Percentiles rank a stretch among this genome's conserved stretches.
These are phyloP conservation scores for Phytophthora lateralis DNA, from an alignment of 352 stramenopile genomes.

Conservation along the genomic window DNA sequence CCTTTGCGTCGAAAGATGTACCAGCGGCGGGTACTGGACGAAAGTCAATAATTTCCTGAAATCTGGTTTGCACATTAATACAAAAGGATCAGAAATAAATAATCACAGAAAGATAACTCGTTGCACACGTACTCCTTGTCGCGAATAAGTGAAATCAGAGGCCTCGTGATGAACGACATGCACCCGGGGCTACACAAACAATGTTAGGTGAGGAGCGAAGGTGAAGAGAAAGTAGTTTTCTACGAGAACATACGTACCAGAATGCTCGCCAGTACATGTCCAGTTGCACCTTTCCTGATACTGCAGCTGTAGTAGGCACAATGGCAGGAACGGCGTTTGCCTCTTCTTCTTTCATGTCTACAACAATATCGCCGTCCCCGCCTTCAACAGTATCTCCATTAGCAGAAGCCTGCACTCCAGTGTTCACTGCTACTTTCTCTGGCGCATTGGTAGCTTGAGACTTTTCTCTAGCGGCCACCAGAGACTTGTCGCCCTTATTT, in stretches of 20 bases:
- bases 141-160: conserved; percentile 63
- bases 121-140: conserved; percentile 53
- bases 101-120: no score
- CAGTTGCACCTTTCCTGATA: conserved; percentile 60
- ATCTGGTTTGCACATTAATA: conserved; percentile 37
- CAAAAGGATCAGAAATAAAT: conserved; percentile 13
- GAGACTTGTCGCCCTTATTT: conserved; percentile 17
- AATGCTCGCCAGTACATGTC: conserved; percentile 84
- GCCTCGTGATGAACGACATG: conserved; percentile 72
- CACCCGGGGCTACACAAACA: conserved; percentile 59
- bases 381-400: conserved; percentile 25
- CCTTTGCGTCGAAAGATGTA: conserved; percentile 54
- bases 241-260: conserved; percentile 48
- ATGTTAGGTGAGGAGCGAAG: not conserved
- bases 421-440: conserved; percentile 8
- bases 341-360: conserved; percentile 49
- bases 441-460: conserved; percentile 7
- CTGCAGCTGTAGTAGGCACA: conserved; percentile 6
- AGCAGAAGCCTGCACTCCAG: conserved; percentile 12
- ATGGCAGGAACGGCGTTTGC: conserved; percentile 15
- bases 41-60: conserved; percentile 76
- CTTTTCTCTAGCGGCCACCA: conserved; percentile 22
- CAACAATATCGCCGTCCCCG: conserved; percentile 32
- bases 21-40: conserved; percentile 74
- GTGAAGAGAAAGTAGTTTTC: not conserved